Base-by-base conservation (phyloP, 441 rosid species). In the Erysimum pusillum region DNA sequence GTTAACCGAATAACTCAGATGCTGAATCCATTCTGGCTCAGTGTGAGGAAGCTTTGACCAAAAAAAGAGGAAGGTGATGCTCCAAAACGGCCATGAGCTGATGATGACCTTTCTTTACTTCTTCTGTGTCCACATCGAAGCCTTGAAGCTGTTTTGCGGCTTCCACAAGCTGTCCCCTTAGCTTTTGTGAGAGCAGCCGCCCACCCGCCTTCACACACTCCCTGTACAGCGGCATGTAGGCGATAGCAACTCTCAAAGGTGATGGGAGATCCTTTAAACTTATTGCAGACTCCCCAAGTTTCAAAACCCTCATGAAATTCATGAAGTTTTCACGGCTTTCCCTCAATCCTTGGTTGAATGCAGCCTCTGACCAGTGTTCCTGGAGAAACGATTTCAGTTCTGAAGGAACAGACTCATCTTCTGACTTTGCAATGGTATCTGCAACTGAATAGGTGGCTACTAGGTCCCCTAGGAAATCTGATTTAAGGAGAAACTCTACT, bases 131-230 rank as follows among this genome's bases (percentile, higher is more conserved):
- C 25, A 87, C 81, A 59, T 61, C 72, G 17, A 63, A 85, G n/a
- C 91, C 93, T 63, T 90, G 88, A 9, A 92, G 94, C 83, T 89
- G 89, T 78, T 84, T 85, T 68, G 85, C 94, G 0, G 96, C 96
- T 84, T 88, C 96, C 3, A 91, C 89, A 13, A 95, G 97, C 83
- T 89, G 94, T 15, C 97, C 99, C 67, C 97, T 86, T 45, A 89
- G 86, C 86, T 86, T 89, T 64, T 95, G 98, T 0, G 99, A 82
- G 6, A 95, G 76, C 75, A 95, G 74, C 58, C 41, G 6, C 53
- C 94, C 97, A 28, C 89, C 87, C 12, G 82, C 88, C 62, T 81
- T 81, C 22, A 85, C 63, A 76, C 92, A 91, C 78, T 92, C 99
- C 82, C 98, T 89, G 74, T 91, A 91, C 79, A 95, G 78, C 4